Percentiles rank a stretch among this genome's conserved stretches.
These are phyloP conservation scores for Hippophae tibetana DNA, from an alignment of 306 rosid species.

Conservation along the genomic window DNA sequence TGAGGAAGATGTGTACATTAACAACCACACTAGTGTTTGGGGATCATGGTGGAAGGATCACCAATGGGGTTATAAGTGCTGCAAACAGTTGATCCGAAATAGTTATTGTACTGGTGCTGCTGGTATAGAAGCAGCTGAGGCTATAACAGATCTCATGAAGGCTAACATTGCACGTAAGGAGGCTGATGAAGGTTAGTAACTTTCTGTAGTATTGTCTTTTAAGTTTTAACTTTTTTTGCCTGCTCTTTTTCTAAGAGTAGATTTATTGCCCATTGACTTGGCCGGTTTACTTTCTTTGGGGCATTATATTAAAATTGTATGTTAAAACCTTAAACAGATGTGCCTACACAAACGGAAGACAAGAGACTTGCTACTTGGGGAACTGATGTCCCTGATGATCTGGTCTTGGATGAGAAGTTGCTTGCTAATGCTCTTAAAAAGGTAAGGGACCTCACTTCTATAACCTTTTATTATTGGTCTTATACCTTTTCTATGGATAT, in stretches of 20 bases:
- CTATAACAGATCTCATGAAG: slow-evolving; percentile 38
- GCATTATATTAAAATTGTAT: not conserved
- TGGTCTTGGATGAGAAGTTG: slow-evolving; percentile 35
- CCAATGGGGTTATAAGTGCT: slow-evolving; percentile 62
- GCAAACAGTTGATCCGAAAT: slow-evolving; percentile 40
- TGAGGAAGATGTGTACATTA: slow-evolving; percentile 43
- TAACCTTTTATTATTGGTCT: not conserved
- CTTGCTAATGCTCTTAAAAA: slow-evolving; percentile 43
- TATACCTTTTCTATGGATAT: too few relatives aligned
- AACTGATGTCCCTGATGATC: slow-evolving; percentile 44
- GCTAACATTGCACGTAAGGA: slow-evolving; percentile 42
- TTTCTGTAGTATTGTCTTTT: not conserved
- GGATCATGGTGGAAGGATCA: slow-evolving; percentile 75
- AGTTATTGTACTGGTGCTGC: slow-evolving; percentile 58
- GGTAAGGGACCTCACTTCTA: slow-evolving; percentile 17
- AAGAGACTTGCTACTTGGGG: slow-evolving; percentile 47
- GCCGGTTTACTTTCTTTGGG: not conserved
- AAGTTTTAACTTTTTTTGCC: not conserved
- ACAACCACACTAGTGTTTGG: slow-evolving; percentile 54
- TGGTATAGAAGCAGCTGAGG: slow-evolving; percentile 52
- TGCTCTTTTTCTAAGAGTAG: not conserved
- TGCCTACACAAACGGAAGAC: slow-evolving; percentile 25
- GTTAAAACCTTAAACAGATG: slow-evolving; percentile 20
- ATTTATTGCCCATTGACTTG: not conserved
- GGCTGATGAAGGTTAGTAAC: slow-evolving; percentile 36